Base-by-base conservation (phyloP, 768 basidiomycete species). In the Neoboletus brunneissimus region DNA sequence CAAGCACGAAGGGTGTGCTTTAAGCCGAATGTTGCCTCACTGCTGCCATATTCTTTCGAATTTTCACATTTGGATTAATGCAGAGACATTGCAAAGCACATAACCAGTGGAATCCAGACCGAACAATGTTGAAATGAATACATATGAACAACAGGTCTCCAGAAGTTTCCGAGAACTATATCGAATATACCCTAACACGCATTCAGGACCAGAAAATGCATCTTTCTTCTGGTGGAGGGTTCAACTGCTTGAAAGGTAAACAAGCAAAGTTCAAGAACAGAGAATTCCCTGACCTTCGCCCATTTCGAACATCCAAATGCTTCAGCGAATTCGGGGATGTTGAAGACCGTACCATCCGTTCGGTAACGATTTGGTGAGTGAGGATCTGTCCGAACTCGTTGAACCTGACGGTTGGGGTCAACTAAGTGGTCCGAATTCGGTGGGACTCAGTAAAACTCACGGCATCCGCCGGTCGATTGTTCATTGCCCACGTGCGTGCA, bases 1-100 rank as follows among this genome's bases (percentile, higher is more conserved):
- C 96, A 0, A 94, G 92, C 67, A 98, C 97, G 4, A 99, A 99
- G 74, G 97, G 97, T 44, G 95, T 98, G 7, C 76, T 99, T 49
- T 86, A 70, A 70, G 25, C n/a, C n/a, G 18, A 31, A 58, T 50
- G 35, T 56, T n/a, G 15, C 37, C 46, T 15, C 13, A 7, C 40
- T 15, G 10, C 4, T 25, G 6, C 12, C 2, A 22, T 31, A 12
- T 44, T 29, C 23, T 31, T 34, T 38, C n/a, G 29, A 15, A 34
- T 46, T 34, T 31, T 41, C 40, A 49, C 15, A 13, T 32, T 48
- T 13, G 18, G 35, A 29, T 22, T 15, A 23, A 44, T 12, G 37
- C 29, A 63, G 22, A 29, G 11, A 12, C 23, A 44, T 48, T n/a
- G 49, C 54, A 45, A 43, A 23, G 27, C 10, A 53, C 54, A 51